phyloP scores from a whole-genome alignment of 208 protist genomes.

The Trypanosoma cruzi region DNA sequence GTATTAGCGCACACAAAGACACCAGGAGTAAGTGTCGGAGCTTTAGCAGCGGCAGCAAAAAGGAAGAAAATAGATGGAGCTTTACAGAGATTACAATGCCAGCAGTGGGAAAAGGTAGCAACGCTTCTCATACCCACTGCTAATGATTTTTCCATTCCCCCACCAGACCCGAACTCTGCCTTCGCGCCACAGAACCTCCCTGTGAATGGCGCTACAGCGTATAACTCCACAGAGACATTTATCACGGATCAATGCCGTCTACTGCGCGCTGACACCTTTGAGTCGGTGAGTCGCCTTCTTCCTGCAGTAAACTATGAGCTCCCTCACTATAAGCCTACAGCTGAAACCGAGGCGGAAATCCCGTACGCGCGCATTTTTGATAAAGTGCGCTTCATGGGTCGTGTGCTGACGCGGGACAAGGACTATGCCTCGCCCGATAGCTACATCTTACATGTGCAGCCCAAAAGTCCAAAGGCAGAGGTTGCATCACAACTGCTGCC shows the following conservation, averaged over 20 bases:
- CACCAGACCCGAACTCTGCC: conserved; percentile 51
- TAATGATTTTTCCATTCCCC: conserved; percentile 56
- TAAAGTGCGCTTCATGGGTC: conserved; percentile 64
- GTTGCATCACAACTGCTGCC: conserved; percentile 52
- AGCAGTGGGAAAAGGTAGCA: not conserved
- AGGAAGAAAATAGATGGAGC: conserved; percentile 30
- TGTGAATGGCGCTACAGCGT: conserved; percentile 47
- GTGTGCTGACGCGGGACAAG: conserved; percentile 69
- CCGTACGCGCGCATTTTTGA: conserved; percentile 73
- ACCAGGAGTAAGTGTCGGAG: not conserved
- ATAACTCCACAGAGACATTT: conserved; percentile 56
- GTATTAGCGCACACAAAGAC: not conserved
- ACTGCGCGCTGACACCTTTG: conserved; percentile 89
- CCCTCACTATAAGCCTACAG: conserved; percentile 47
- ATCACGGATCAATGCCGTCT: conserved; percentile 77
- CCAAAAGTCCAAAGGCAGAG: conserved; percentile 53
- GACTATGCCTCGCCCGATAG: conserved; percentile 71
- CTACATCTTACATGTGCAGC: conserved; percentile 77
- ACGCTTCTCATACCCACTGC: conserved; percentile 58
- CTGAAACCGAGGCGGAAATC: conserved; percentile 65
- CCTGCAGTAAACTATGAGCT: conserved; percentile 71
- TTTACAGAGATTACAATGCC: conserved; percentile 24
- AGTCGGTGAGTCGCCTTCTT: conserved; percentile 64
- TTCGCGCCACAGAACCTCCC: conserved; percentile 76
- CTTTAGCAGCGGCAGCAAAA: conserved; percentile 1